Conservation (phyloP, 2,329 filamentous ascomycete genomes). For the Paecilomyces variotii region DNA sequence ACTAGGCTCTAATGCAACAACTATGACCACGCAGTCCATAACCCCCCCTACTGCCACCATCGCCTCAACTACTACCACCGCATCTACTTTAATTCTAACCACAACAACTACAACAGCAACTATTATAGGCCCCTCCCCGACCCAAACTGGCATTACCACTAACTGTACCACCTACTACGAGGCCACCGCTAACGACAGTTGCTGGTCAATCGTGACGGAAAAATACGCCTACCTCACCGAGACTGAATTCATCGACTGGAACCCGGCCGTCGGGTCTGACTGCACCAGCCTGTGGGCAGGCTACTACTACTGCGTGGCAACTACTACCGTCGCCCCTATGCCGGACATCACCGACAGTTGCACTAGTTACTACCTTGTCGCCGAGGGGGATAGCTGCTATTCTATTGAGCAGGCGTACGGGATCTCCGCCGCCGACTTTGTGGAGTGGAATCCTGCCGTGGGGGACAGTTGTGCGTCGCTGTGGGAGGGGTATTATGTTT, state of each 20-base stretch:
- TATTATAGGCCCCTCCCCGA: slow-evolving; percentile 7
- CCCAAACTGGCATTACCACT: slow-evolving; percentile 7
- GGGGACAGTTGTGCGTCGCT: slow-evolving; percentile 11
- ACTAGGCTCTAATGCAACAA: too few species aligned
- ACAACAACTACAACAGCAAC: slow-evolving; percentile 3
- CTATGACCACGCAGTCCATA: too few species aligned
- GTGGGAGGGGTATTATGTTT: slow-evolving; percentile 15
- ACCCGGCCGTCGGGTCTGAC: slow-evolving; percentile 19
- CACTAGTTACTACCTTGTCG: slow-evolving; percentile 15
- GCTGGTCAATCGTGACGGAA: slow-evolving; percentile 6
- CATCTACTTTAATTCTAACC: too few species aligned
- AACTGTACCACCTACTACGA: slow-evolving; percentile 11
- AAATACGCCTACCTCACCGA: slow-evolving; percentile 8
- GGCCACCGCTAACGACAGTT: slow-evolving; percentile 8
- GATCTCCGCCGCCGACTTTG: slow-evolving; percentile 9
- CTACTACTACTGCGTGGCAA: slow-evolving; percentile 15
- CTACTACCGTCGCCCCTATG: too few species aligned
- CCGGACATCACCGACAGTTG: slow-evolving; percentile 14
- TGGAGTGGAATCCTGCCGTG: slow-evolving; percentile 15
- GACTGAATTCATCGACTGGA: slow-evolving; percentile 17
- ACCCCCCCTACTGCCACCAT: too few species aligned
- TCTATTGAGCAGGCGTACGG: slow-evolving; percentile 12
- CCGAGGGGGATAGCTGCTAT: slow-evolving; percentile 13
- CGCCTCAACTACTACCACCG: background rate
- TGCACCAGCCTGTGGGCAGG: slow-evolving; percentile 19